Evolutionary conservation across 768 basidiomycete genomes (phyloP), one percentile per base, ranked within the genome.

Genomic region (Termitomyces sp.): DNA sequence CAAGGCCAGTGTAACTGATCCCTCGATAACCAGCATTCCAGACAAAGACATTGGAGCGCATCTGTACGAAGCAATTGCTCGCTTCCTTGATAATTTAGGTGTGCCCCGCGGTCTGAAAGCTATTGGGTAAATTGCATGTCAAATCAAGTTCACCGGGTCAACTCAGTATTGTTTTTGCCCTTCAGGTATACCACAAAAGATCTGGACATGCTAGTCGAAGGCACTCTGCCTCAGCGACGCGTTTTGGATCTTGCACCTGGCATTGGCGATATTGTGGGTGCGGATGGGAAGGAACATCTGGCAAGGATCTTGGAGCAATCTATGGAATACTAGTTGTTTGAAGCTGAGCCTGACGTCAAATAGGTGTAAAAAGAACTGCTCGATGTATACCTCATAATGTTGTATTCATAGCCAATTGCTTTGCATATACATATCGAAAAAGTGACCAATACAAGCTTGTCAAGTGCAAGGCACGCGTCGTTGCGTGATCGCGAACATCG

Each of bases 161-260:
- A 53, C 26, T 49, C 18, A 52, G 18, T 38, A 12, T 44, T 35
- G 32, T 43, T 45, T 57, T 14, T 35, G 12, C 24, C 9, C 16
- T 47, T 7, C 55, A 81, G 89, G 45, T 94, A 92, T 68, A 81
- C 77, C 26, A 74, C 76, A 20, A 74, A 71, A 20, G 92, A 95
- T 63, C 75, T 94, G 12, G 73, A 79, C 32, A 80, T 74, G 72
- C 81, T 98, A 14, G 96, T 97, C 1, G 85, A 95, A 59, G 95
- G 96, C 4, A 92, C 95, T 20, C 69, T 98, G 47, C 96, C 96
- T 16, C 96, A 98, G 72, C 75, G 93, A 55, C 81, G 95, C 18
- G 95, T 98, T 5, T 71, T 98, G 61, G 94, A 97, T 69, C 78
- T 98, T 30, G 96, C 96, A 8, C 96, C 95, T 16, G 88, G 90